Conservation (phyloP, 768 basidiomycete species). For the Amanita jacksonii region DNA sequence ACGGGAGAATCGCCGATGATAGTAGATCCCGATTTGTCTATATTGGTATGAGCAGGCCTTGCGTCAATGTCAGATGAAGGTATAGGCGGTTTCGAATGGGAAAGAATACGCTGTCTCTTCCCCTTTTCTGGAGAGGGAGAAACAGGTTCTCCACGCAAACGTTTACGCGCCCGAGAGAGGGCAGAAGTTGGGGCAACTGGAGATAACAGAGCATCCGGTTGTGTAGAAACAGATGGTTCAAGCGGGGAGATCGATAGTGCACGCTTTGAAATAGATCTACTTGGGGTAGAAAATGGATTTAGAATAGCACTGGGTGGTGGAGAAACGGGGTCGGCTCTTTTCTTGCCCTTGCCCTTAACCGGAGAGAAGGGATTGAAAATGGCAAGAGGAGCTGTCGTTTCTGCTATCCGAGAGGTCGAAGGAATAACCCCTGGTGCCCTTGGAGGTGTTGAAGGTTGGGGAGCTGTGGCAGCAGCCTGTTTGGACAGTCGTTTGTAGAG, state of each 20-base stretch:
- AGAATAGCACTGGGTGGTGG: conserved; percentile 15
- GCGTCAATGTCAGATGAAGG: conserved; percentile 20
- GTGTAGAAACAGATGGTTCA: conserved; percentile 16
- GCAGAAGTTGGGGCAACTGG: conserved; percentile 29
- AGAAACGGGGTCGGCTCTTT: conserved; percentile 24
- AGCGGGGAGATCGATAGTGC: not conserved
- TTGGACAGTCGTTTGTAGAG: conserved; percentile 72
- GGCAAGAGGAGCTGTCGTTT: conserved; percentile 40
- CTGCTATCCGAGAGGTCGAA: conserved; percentile 41
- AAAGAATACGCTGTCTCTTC: conserved; percentile 52
- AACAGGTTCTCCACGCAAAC: conserved; percentile 73
- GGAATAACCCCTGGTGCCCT: conserved; percentile 28
- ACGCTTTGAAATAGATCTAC: not conserved
- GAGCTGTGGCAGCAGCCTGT: conserved; percentile 16
- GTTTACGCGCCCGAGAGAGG: conserved; percentile 65
- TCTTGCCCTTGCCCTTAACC: conserved; percentile 50
- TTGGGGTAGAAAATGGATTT: conserved; percentile 3
- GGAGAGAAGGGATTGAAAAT: conserved; percentile 77
- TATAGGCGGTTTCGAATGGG: conserved; percentile 31
- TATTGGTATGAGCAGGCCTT: conserved; percentile 25
- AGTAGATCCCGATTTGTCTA: conserved; percentile 23
- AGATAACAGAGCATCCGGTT: conserved; percentile 15
- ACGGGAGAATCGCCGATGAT: conserved; percentile 68
- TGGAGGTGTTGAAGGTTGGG: conserved; percentile 29
- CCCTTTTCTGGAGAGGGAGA: conserved; percentile 76